A percentile compares a stretch with the other conserved stretches of the same genome.
These are phyloP conservation scores for Aspergillus thermomutatus DNA, from an alignment of 2,329 filamentous ascomycete species.

Conservation along the genomic window DNA sequence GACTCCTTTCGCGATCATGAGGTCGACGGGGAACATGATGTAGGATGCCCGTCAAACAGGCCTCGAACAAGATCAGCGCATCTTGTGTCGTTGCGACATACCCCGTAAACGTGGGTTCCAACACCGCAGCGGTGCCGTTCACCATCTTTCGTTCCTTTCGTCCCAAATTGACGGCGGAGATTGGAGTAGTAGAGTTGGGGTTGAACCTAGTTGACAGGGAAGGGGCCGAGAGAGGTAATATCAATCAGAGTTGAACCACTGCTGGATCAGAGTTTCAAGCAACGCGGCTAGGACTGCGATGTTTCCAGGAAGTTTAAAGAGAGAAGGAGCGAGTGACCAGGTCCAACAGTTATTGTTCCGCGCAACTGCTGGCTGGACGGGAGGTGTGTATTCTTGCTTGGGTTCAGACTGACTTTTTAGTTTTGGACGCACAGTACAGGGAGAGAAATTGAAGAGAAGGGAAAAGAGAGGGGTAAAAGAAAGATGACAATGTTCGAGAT, in stretches of 20 bases:
- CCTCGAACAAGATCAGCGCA: slow-evolving; percentile 77
- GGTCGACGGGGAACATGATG: slow-evolving; percentile 78
- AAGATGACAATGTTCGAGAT: slow-evolving; percentile 1
- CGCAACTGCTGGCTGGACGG: neutral
- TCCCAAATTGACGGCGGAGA: neutral
- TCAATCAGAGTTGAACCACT: slow-evolving; percentile 20
- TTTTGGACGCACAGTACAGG: neutral
- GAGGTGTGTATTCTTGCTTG: neutral
- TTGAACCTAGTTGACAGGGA: slow-evolving; percentile 17
- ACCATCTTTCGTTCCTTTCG: slow-evolving; percentile 29
- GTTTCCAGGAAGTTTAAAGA: slow-evolving; percentile 9
- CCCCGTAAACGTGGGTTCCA: slow-evolving; percentile 65
- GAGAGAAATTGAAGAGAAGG: slow-evolving; percentile 4
- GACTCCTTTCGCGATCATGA: slow-evolving; percentile 75
- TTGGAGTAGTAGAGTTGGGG: slow-evolving; percentile 5
- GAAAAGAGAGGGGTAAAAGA: slow-evolving; percentile 15
- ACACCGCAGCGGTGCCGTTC: slow-evolving; percentile 44
- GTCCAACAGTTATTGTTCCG: neutral
- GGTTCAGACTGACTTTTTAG: neutral
- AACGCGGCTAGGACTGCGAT: slow-evolving; percentile 3
- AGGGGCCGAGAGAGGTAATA: slow-evolving; percentile 15
- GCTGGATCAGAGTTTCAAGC: slow-evolving; percentile 19
- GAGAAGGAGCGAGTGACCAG: neutral
- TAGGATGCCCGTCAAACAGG: slow-evolving; percentile 66
- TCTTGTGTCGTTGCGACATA: slow-evolving; percentile 68